Conservation (phyloP, 140 eudicot genomes). For the Bidens hawaiensis region DNA sequence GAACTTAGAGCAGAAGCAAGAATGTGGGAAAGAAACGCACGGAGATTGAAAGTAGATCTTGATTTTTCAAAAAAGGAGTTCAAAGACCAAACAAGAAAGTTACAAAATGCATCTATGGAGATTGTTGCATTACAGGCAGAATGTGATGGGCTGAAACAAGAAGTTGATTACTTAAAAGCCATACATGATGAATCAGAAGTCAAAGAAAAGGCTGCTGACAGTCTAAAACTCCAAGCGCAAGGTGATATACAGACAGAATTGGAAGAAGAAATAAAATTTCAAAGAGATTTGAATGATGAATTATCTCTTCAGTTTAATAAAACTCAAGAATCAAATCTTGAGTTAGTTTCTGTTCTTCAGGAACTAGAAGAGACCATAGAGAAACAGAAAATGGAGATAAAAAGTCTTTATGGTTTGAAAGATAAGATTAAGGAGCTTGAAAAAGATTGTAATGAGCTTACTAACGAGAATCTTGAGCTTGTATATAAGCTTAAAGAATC, state of each 20-base stretch:
- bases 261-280: conserved; percentile 59
- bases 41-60: conserved; percentile 41
- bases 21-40: conserved; percentile 80
- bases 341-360: conserved; percentile 64
- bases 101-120: conserved; percentile 48
- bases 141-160: conserved; percentile 46
- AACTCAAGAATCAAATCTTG: conserved; percentile 80
- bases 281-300: conserved; percentile 43
- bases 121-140: conserved; percentile 50
- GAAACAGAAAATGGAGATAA: conserved; percentile 54
- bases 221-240: conserved; percentile 33
- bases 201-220: conserved; percentile 39
- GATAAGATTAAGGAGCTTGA: conserved; percentile 55
- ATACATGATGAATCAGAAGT: conserved; percentile 41
- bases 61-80: conserved; percentile 55
- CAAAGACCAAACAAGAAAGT: conserved; percentile 39
- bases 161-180: conserved; percentile 42
- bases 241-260: conserved; percentile 39
- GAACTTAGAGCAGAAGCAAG: conserved; percentile 63
- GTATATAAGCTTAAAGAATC: conserved; percentile 45
- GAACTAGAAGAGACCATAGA: conserved; percentile 74
- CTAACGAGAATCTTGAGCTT: conserved; percentile 57
- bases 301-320: conserved; percentile 52
- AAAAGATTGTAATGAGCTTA: conserved; percentile 58
- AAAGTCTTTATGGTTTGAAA: conserved; percentile 30